Evolutionary conservation across 495 filamentous ascomycete genomes (phyloP).

Genomic region (Bacidia rubella): DNA sequence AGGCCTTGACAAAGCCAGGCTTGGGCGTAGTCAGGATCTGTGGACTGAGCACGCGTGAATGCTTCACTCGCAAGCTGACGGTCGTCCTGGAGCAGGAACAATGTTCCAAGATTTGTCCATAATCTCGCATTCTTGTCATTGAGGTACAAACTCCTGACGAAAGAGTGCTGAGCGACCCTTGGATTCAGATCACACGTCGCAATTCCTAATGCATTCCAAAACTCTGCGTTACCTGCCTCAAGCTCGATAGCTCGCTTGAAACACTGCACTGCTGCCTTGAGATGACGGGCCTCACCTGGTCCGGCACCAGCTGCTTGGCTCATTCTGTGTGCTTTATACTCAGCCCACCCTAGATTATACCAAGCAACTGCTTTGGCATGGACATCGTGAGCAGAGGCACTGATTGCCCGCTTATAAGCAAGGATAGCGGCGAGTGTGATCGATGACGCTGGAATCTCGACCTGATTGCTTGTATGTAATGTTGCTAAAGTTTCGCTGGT

Average conservation of each 20-base stretch:
- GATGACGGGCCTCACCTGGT: constrained; percentile 42
- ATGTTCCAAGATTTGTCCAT: constrained; percentile 82
- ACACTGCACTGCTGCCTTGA: constrained; percentile 73
- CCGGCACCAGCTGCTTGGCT: constrained; percentile 26
- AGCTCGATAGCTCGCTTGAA: constrained; percentile 96
- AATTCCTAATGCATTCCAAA: constrained; percentile 93
- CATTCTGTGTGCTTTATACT: constrained; percentile 62
- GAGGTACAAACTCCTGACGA: constrained; percentile 84
- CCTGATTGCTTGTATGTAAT: constrained; percentile 9
- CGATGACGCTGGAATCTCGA: constrained; percentile 32
- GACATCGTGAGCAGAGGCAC: constrained; percentile 54
- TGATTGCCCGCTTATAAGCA: constrained; percentile 74
- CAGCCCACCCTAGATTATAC: constrained; percentile 93
- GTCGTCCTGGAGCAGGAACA: constrained; percentile 78
- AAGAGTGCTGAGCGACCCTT: constrained; percentile 81
- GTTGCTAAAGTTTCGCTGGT: constrained; percentile 36
- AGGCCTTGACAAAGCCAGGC: constrained; percentile 93
- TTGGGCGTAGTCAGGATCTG: constrained; percentile 80
- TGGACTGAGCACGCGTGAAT: constrained; percentile 82
- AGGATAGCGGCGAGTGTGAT: constrained; percentile 54
- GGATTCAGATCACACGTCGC: constrained; percentile 74
- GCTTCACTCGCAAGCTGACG: constrained; percentile 70
- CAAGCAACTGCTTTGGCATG: constrained; percentile 93
- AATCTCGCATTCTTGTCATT: constrained; percentile 70
- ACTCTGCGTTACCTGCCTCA: constrained; percentile 88